Conservation (phyloP, 345 rosid species). For the Salix purpurea region DNA sequence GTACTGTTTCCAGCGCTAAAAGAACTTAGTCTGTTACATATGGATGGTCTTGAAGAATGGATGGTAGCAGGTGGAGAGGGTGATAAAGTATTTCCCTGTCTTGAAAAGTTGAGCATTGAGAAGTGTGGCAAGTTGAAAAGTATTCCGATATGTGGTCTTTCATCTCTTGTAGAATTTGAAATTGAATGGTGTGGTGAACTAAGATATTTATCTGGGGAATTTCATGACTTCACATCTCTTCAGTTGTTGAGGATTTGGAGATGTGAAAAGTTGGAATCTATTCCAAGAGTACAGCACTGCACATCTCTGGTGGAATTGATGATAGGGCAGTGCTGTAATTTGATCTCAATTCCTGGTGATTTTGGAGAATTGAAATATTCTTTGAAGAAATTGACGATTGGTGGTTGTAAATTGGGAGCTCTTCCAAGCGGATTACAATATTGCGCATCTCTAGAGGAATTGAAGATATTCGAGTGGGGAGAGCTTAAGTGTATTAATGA, state of each 20-base stretch:
- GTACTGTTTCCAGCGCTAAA: constrained; percentile 11
- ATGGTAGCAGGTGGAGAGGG: neutral
- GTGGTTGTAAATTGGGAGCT: neutral
- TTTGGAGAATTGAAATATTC: neutral
- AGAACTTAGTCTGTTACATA: neutral
- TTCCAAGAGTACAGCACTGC: neutral
- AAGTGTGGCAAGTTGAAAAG: constrained; percentile 1
- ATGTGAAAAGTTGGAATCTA: neutral
- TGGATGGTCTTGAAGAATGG: constrained; percentile 13
- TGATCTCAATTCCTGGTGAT: neutral
- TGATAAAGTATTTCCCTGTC: constrained; percentile 10
- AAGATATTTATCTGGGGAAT: neutral
- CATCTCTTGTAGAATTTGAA: neutral
- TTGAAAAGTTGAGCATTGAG: neutral
- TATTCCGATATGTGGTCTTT: too few species aligned
- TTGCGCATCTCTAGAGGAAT: constrained; percentile 3
- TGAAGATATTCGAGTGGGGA: neutral
- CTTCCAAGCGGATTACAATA: constrained; percentile 1
- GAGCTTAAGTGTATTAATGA: neutral
- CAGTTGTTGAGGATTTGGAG: neutral
- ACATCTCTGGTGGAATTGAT: neutral
- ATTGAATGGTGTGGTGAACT: neutral
- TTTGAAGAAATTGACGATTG: neutral
- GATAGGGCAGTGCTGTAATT: neutral
- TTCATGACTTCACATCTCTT: constrained; percentile 1